These are phyloP conservation scores for Fusarium fracticaudum DNA, from an alignment of 2,329 filamentous ascomycete genomes.

Conservation along the genomic window DNA sequence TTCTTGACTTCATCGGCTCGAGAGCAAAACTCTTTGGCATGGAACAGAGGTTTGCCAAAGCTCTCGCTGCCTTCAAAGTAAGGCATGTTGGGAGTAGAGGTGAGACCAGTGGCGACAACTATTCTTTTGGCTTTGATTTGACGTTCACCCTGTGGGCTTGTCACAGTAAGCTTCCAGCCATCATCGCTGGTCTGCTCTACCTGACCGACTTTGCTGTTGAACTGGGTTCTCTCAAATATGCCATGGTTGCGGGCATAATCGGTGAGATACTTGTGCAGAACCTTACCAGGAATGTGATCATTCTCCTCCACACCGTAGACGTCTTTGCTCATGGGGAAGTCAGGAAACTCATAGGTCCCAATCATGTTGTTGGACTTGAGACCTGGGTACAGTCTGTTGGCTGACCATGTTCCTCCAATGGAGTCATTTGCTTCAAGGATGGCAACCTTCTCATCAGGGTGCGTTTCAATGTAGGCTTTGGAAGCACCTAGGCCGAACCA, in stretches of 20 bases:
- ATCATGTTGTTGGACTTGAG: slow-evolving; percentile 65
- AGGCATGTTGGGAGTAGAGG: slow-evolving; percentile 54
- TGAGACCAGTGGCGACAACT: slow-evolving; percentile 60
- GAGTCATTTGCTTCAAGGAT: slow-evolving; percentile 60
- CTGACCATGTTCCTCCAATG: slow-evolving; percentile 70
- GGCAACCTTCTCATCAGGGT: slow-evolving; percentile 56
- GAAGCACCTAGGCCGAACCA: slow-evolving; percentile 58
- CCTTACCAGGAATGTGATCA: slow-evolving; percentile 49
- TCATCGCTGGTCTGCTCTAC: slow-evolving; percentile 42
- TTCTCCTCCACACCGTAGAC: slow-evolving; percentile 51
- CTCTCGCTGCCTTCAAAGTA: slow-evolving; percentile 47
- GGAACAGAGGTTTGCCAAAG: slow-evolving; percentile 53
- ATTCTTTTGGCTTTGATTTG: slow-evolving; percentile 44
- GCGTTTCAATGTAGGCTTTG: slow-evolving; percentile 60
- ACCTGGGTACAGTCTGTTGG: slow-evolving; percentile 66
- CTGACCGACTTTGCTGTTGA: slow-evolving; percentile 59
- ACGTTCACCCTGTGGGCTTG: neutral
- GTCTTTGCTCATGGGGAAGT: slow-evolving; percentile 65
- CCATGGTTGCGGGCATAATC: slow-evolving; percentile 55
- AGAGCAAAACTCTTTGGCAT: slow-evolving; percentile 52
- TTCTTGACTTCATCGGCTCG: slow-evolving; percentile 44
- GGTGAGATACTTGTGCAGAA: slow-evolving; percentile 50
- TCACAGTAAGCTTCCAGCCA: slow-evolving; percentile 15
- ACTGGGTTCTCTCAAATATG: slow-evolving; percentile 56
- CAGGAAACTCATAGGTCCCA: slow-evolving; percentile 62